phyloP scores from a whole-genome alignment of 306 rosid genomes.

The Cucurbita ficifolia region DNA sequence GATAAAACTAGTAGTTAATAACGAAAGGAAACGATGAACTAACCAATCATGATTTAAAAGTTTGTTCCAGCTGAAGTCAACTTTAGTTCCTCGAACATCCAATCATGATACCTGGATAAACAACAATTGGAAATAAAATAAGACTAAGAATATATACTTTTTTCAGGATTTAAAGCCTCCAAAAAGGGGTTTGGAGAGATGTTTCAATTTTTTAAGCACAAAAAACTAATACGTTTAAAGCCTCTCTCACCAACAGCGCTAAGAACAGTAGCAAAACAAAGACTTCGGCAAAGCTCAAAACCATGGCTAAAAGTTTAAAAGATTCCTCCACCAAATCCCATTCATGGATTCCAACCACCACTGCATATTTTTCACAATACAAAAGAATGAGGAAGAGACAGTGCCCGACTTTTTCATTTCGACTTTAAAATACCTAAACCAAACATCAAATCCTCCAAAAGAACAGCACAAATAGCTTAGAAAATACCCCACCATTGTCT shows the following conservation, averaged over 20 bases:
- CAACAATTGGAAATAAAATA: not conserved
- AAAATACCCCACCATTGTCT: constrained; percentile 65
- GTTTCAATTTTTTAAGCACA: not conserved
- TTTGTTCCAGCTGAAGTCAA: not conserved
- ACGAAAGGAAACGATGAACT: not conserved
- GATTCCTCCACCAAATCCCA: constrained; percentile 19
- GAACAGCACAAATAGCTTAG: constrained; percentile 49
- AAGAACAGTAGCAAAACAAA: constrained; percentile 18
- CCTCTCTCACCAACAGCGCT: not conserved
- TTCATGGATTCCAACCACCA: constrained; percentile 17
- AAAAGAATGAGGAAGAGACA: constrained; percentile 37
- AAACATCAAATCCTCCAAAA: constrained; percentile 70
- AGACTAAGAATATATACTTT: not conserved
- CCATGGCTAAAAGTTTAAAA: constrained; percentile 11
- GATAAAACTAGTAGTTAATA: not conserved
- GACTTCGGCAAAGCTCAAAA: constrained; percentile 11
- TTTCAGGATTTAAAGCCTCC: not conserved
- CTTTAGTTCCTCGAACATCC: not conserved
- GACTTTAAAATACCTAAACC: constrained; percentile 18
- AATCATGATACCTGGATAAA: not conserved
- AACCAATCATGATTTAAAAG: not conserved
- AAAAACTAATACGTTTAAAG: not conserved
- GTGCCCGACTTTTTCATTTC: constrained; percentile 26
- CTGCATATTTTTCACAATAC: constrained; percentile 11
- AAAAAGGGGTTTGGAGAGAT: not conserved